Conservation (phyloP, 108 stramenopile species). For the Asterionellopsis glacialis region DNA sequence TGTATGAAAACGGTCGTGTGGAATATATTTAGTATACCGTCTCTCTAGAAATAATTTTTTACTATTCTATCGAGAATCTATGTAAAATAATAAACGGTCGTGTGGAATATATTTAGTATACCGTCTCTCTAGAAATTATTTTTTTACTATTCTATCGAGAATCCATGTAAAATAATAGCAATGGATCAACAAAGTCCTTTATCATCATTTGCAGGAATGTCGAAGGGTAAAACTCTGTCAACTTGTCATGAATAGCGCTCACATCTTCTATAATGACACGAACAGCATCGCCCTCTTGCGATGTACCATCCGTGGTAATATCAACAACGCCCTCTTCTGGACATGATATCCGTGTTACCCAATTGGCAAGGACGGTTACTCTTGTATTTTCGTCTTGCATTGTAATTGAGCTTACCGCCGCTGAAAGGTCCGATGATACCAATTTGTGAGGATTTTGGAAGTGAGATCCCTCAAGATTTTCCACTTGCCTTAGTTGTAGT, state of each 20-base stretch:
- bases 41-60: too few species aligned
- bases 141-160: neutral
- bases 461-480: constrained; percentile 36
- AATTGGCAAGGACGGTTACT: constrained; percentile 45
- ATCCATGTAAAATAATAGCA: constrained; percentile 36
- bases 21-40: too few species aligned
- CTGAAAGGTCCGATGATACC: constrained; percentile 7
- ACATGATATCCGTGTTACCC: constrained; percentile 26
- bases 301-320: constrained; percentile 10
- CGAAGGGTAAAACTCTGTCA: constrained; percentile 41
- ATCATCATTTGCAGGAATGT: constrained; percentile 43
- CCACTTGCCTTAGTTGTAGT: constrained; percentile 14
- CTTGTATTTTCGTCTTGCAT: constrained; percentile 53
- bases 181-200: constrained; percentile 53
- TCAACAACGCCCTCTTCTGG: constrained; percentile 25
- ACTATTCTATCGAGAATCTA: neutral
- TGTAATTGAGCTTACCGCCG: constrained; percentile 24
- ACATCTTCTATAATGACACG: constrained; percentile 60
- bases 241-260: constrained; percentile 38
- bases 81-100: constrained; percentile 37
- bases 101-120: too few species aligned
- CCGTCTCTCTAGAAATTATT: too few species aligned
- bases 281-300: constrained; percentile 13
- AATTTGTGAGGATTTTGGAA: constrained; percentile 38
- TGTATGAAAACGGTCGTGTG: too few species aligned